A percentile compares a stretch with the other conserved stretches of the same genome.
Conservation (phyloP, 1,284 basidiomycete species). For the Rhodotorula sp. region DNA sequence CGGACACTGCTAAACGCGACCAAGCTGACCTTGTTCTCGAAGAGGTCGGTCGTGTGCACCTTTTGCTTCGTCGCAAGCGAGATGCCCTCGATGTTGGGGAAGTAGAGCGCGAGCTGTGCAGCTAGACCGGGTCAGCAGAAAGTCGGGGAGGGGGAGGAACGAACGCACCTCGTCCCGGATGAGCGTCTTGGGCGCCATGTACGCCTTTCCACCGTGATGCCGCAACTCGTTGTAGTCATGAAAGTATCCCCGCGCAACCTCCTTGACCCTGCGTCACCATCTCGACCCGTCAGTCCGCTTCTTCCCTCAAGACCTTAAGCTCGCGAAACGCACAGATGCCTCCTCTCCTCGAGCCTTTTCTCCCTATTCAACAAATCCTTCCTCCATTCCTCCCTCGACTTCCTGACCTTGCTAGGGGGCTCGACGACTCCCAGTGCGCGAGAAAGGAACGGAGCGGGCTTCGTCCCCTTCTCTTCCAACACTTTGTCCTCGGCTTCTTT, state of each 20-base stretch:
- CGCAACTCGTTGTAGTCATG: slow-evolving; percentile 80
- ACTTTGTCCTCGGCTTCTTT: slow-evolving; percentile 27
- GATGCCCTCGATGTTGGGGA: slow-evolving; percentile 82
- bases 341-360: slow-evolving; percentile 66
- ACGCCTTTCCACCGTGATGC: slow-evolving; percentile 87
- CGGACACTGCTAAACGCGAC: slow-evolving; percentile 76
- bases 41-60: slow-evolving; percentile 74
- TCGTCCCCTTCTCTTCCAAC: slow-evolving; percentile 31
- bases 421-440: slow-evolving; percentile 71
- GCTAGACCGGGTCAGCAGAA: slow-evolving; percentile 1
- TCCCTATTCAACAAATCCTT: slow-evolving; percentile 72
- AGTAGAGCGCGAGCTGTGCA: slow-evolving; percentile 62
- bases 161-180: slow-evolving; percentile 78
- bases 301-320: neutral
- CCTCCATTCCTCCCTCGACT: slow-evolving; percentile 64
- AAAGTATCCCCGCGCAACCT: slow-evolving; percentile 86
- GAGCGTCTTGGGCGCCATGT: slow-evolving; percentile 84
- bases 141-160: neutral
- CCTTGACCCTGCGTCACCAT: slow-evolving; percentile 63
- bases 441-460: slow-evolving; percentile 59
- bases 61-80: slow-evolving; percentile 57
- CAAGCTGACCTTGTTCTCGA: slow-evolving; percentile 71
- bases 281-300: neutral
- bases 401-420: slow-evolving; percentile 59
- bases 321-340: slow-evolving; percentile 63